Evolutionary conservation across 208 protist species (phyloP).

Genomic region (Entamoeba moshkovskii): DNA sequence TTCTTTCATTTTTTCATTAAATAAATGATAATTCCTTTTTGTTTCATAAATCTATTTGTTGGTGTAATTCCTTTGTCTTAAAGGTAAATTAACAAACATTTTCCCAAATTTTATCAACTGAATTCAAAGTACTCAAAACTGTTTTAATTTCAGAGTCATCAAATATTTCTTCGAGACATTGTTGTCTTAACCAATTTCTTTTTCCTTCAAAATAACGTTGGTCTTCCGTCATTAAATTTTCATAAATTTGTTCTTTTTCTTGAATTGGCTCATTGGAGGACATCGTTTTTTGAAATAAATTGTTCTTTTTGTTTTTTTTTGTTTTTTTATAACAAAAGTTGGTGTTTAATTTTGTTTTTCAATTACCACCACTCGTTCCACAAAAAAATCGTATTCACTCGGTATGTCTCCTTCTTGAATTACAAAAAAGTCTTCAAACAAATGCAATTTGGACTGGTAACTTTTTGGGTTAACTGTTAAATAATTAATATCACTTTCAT

Average conservation of each 20-base stretch:
- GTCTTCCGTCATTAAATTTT: neutral
- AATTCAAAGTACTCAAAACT: neutral
- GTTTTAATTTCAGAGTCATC: neutral
- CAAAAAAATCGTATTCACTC: neutral
- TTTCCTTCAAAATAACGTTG: constrained; percentile 2
- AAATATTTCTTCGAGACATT: neutral
- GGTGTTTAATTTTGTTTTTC: neutral
- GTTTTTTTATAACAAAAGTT: neutral
- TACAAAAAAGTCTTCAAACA: neutral
- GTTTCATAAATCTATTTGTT: neutral
- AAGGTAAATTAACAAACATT: neutral
- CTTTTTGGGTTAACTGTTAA: neutral
- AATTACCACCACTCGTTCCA: neutral
- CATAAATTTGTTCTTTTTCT: neutral
- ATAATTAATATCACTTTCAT: neutral
- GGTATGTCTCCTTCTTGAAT: neutral
- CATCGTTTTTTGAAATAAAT: neutral
- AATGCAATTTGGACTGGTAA: neutral
- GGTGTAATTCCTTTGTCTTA: neutral
- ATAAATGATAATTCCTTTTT: neutral
- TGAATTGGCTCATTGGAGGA: neutral
- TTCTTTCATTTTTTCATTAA: neutral
- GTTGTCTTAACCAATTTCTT: neutral
- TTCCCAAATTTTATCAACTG: neutral
- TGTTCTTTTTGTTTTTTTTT: neutral